Evolutionary conservation across 78 protist species (phyloP), one percentile per base, ranked within the genome.

Genomic region (Diacronema lutheri): DNA sequence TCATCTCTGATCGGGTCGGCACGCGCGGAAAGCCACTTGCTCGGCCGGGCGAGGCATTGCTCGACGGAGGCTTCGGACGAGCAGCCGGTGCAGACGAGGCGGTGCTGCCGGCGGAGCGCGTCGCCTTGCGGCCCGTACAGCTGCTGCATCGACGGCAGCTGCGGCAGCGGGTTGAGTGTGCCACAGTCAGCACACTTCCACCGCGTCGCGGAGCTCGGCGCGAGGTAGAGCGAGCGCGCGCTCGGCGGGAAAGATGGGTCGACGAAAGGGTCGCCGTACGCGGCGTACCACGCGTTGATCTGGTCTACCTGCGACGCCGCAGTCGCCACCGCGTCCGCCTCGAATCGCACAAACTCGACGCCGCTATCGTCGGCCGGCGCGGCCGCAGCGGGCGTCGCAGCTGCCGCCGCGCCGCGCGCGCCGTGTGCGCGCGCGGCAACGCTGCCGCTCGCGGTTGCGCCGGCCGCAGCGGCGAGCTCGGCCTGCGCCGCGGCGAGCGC

Each of bases 241-340:
- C 2, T 23, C 3, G 79, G 79, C 57, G 79, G 79, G 79, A 71
- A 71, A 14, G 79, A n/a, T 10, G 79, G 79, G 79, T 71, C 79
- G 58, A 71, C 79, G 35, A 71, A 71, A 13, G 38, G 7, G 60
- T 41, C 20, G n/a, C 79, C 79, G 7, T 40, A 35, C 23, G 33
- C 4, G 37, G 20, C 6, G 79, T 41, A 71, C 25, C 40, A 56
- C 13, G n/a, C 58, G 58, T 71, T 71, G 79, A 71, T 71, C 57
- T 21, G 31, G 35, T 38, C 58, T 23, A 71, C 79, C 58, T 38
- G 55, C 37, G 1, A 3, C 16, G 50, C 50, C 50, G 50, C 79
- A 33, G 41, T n/a, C 33, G 79, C 79, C 25, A 71, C 79, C 37
- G 3, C 0, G 37, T 71, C 79, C 38, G 41, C 79, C 23, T 71